phyloP scores from a whole-genome alignment of 1,139 yeast species.

The Pichia sp. region DNA sequence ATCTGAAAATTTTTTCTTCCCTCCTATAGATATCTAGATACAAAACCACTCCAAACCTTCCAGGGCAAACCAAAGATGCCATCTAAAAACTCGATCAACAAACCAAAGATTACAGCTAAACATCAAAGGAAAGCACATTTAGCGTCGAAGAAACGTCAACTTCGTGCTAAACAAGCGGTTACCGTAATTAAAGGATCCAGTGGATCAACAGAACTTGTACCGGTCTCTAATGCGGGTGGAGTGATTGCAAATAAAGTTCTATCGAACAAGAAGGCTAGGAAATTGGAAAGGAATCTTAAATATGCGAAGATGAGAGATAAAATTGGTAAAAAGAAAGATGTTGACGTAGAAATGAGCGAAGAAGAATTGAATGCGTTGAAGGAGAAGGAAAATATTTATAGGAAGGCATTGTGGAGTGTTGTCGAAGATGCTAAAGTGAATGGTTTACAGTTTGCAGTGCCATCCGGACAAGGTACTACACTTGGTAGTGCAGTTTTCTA shows the following conservation, averaged over 20 bases:
- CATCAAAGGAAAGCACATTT: slow-evolving; percentile 47
- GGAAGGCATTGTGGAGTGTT: slow-evolving; percentile 63
- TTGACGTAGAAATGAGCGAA: slow-evolving; percentile 38
- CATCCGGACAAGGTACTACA: slow-evolving; percentile 69
- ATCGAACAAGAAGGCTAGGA: slow-evolving; percentile 75
- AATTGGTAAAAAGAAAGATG: slow-evolving; percentile 33
- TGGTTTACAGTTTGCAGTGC: slow-evolving; percentile 37
- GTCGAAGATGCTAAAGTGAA: slow-evolving; percentile 45
- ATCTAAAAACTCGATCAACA: slow-evolving; percentile 70
- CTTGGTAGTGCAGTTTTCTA: slow-evolving; percentile 44
- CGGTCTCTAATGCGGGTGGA: slow-evolving; percentile 38
- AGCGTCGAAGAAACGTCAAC: slow-evolving; percentile 52
- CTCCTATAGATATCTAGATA: not conserved
- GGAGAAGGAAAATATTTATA: slow-evolving; percentile 42
- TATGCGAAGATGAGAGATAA: slow-evolving; percentile 54
- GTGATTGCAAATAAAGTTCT: slow-evolving; percentile 52
- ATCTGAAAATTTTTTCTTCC: not conserved
- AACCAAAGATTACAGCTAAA: slow-evolving; percentile 59
- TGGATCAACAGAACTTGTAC: slow-evolving; percentile 57
- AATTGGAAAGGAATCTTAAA: slow-evolving; percentile 71
- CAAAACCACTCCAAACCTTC: not conserved
- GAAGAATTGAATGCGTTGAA: slow-evolving; percentile 23
- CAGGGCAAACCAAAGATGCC: slow-evolving; percentile 16
- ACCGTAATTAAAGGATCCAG: slow-evolving; percentile 31
- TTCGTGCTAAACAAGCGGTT: slow-evolving; percentile 38